Evolutionary conservation across 352 stramenopile genomes (phyloP).

Genomic region (Phytophthora hybrid): DNA sequence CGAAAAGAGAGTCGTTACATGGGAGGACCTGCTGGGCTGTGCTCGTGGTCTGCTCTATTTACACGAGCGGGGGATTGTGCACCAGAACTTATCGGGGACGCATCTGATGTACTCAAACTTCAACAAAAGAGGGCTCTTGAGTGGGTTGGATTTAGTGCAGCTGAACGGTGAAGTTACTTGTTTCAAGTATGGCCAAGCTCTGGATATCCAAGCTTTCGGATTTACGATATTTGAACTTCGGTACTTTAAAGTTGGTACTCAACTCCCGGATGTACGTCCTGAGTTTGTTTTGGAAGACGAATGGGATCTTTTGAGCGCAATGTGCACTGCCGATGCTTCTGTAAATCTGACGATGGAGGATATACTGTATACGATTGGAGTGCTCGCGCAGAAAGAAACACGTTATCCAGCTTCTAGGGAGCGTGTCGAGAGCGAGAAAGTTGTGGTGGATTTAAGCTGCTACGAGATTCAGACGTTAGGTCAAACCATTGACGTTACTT

Average conservation of each 20-base stretch:
- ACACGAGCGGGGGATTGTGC: not conserved
- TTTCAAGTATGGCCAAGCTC: not conserved
- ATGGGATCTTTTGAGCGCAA: not conserved
- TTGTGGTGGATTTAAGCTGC: not conserved
- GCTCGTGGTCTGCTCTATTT: not conserved
- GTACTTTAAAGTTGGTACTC: not conserved
- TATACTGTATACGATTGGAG: not conserved
- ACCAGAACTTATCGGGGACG: not conserved
- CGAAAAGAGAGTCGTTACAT: not conserved
- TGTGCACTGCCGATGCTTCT: not conserved
- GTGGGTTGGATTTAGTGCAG: not conserved
- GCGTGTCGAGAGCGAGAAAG: not conserved
- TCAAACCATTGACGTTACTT: not conserved
- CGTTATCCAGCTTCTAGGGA: not conserved
- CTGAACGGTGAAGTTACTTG: not conserved
- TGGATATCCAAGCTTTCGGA: not conserved
- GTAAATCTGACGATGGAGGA: not conserved
- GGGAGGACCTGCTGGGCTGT: slow-evolving; percentile 1
- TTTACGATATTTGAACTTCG: not conserved
- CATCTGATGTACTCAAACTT: not conserved
- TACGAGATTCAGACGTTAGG: not conserved
- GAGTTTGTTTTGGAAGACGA: not conserved
- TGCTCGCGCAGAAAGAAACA: not conserved
- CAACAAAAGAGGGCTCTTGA: not conserved
- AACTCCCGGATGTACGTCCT: not conserved